These are phyloP conservation scores for Annona cherimola DNA, from an alignment of 164 flowering plant genomes.

Conservation along the genomic window DNA sequence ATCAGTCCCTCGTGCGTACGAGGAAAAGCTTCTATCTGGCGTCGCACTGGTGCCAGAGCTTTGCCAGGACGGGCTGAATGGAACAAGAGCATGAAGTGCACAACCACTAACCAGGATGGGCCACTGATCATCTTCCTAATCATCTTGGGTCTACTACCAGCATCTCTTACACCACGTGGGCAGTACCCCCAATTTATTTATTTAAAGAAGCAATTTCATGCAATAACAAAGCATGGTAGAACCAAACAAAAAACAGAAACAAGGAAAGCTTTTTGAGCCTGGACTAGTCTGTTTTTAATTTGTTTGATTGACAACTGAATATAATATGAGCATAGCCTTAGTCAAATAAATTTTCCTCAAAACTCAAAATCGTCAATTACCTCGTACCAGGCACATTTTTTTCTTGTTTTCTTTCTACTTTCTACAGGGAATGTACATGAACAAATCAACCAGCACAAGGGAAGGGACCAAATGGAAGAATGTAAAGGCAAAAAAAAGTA, in stretches of 20 bases:
- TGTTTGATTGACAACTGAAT: neutral
- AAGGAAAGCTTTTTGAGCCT: neutral
- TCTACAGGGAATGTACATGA: constrained; percentile 29
- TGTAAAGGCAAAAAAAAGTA: constrained; percentile 5
- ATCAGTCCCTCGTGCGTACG: no score
- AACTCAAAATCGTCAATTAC: neutral
- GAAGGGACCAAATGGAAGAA: constrained; percentile 7
- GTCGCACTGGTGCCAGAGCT: no score
- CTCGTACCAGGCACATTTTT: constrained; percentile 1
- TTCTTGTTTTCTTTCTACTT: constrained; percentile 1
- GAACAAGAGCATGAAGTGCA: no score
- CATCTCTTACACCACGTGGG: no score
- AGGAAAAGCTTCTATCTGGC: no score
- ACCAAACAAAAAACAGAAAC: neutral
- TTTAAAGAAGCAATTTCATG: neutral
- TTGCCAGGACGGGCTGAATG: no score
- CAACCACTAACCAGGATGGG: no score
- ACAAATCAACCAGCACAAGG: constrained; percentile 6
- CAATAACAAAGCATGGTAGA: neutral
- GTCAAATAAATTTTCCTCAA: neutral
- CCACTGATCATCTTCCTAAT: no score
- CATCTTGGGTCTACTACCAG: no score
- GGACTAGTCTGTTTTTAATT: neutral
- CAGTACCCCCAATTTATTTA: no score
- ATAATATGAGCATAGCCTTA: neutral